Conservation (phyloP, 495 filamentous ascomycete genomes). For the Trichoderma orchidacearum region DNA sequence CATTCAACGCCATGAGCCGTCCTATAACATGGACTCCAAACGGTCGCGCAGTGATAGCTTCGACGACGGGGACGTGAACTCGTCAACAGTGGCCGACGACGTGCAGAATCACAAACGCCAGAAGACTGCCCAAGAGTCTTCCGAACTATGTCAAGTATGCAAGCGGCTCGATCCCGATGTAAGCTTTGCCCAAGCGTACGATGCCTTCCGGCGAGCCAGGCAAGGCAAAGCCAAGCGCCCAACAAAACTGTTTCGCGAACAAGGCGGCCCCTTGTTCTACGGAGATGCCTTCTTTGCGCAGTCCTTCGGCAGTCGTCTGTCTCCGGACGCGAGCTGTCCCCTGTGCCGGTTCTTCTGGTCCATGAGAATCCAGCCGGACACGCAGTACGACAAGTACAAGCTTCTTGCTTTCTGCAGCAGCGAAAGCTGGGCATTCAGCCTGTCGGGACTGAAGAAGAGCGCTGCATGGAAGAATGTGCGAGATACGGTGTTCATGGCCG, state of each 20-base stretch:
- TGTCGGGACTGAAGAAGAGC: background rate
- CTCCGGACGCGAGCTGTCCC: background rate
- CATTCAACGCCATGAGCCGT: background rate
- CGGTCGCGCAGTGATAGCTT: background rate
- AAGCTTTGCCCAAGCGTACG: background rate
- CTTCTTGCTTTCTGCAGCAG: constrained; percentile 12
- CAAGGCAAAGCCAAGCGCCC: background rate
- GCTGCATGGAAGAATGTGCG: background rate
- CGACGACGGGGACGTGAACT: background rate
- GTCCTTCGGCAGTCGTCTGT: background rate
- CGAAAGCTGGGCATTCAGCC: constrained; percentile 9
- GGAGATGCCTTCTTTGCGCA: constrained; percentile 1
- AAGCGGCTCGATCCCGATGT: background rate
- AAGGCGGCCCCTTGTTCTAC: background rate
- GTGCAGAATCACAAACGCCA: background rate
- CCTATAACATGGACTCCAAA: background rate
- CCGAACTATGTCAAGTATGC: background rate
- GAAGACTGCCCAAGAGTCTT: background rate
- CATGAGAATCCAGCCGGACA: constrained; percentile 5
- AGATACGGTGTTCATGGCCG: constrained; percentile 7
- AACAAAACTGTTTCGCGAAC: background rate
- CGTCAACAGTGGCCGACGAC: too few species aligned
- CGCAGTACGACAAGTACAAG: constrained; percentile 5
- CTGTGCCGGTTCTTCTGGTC: constrained; percentile 2
- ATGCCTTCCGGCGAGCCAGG: background rate